Conservation (phyloP, 176 grass and related monocot species). For the Tillandsia fasciculata region DNA sequence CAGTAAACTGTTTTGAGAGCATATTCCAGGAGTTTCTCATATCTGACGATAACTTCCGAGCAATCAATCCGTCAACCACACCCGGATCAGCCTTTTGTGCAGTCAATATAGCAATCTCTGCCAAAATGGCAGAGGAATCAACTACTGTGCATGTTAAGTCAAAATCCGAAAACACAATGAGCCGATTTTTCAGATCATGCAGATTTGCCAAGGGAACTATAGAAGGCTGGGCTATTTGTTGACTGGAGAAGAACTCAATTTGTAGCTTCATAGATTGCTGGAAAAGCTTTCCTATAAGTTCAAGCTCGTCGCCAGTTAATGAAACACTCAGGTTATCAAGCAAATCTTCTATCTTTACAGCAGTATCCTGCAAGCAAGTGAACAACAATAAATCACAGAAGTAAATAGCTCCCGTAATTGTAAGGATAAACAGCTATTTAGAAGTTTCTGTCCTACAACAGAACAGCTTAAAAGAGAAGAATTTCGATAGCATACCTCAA, state of each 20-base stretch:
- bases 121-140: constrained; percentile 87
- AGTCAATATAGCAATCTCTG: constrained; percentile 80
- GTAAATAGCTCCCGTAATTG: background rate
- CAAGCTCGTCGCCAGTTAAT: constrained; percentile 84
- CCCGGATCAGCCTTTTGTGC: constrained; percentile 54
- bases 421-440: no score
- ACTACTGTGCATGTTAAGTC: constrained; percentile 91
- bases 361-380: constrained; percentile 38
- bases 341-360: constrained; percentile 80
- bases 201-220: constrained; percentile 75
- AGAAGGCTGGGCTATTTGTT: constrained; percentile 37
- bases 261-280: constrained; percentile 78
- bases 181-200: constrained; percentile 44
- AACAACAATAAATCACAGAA: background rate
- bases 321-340: constrained; percentile 88
- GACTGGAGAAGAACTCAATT: constrained; percentile 69
- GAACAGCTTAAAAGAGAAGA: background rate
- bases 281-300: constrained; percentile 85
- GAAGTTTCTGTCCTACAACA: background rate
- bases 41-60: constrained; percentile 36
- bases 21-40: constrained; percentile 65
- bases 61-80: constrained; percentile 36
- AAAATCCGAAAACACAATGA: constrained; percentile 90
- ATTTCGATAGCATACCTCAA: constrained; percentile 47
- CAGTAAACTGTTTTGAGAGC: constrained; percentile 70